phyloP scores from a whole-genome alignment of 805 yeast species.

The Yamadazyma endophytica region DNA sequence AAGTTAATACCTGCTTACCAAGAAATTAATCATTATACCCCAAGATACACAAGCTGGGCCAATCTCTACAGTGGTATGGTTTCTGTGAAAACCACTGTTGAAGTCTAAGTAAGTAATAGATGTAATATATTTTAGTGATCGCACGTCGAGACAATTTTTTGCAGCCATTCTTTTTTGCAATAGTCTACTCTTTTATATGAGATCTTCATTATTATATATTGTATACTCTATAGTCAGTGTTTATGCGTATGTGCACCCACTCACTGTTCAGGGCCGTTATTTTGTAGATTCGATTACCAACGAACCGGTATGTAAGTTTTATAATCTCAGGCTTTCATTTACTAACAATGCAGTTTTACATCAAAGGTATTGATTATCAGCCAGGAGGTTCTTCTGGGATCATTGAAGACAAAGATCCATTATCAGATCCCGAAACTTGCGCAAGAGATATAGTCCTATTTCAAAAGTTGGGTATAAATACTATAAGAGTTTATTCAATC shows the following conservation, averaged over 20 bases:
- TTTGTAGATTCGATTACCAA: constrained; percentile 73
- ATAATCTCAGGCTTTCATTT: not conserved
- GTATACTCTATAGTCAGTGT: not conserved
- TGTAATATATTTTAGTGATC: not conserved
- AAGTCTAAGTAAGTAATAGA: constrained; percentile 16
- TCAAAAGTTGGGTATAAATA: constrained; percentile 78
- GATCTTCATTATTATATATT: not conserved
- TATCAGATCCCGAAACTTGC: constrained; percentile 68
- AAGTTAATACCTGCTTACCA: constrained; percentile 64
- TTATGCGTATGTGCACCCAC: constrained; percentile 50
- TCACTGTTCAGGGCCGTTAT: constrained; percentile 62
- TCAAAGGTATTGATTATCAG: constrained; percentile 90
- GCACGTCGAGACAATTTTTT: not conserved
- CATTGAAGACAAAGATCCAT: constrained; percentile 57
- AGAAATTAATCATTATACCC: constrained; percentile 66
- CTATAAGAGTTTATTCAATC: constrained; percentile 82
- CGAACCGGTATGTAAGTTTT: constrained; percentile 50
- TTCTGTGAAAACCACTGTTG: constrained; percentile 48
- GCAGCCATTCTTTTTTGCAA: constrained; percentile 1
- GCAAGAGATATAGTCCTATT: constrained; percentile 78
- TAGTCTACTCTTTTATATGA: not conserved
- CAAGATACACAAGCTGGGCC: constrained; percentile 59
- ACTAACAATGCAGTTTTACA: constrained; percentile 49
- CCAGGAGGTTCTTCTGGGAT: constrained; percentile 92
- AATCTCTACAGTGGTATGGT: constrained; percentile 69